Base-by-base conservation (phyloP, 1,284 basidiomycete species). In the Tilletia indica region DNA sequence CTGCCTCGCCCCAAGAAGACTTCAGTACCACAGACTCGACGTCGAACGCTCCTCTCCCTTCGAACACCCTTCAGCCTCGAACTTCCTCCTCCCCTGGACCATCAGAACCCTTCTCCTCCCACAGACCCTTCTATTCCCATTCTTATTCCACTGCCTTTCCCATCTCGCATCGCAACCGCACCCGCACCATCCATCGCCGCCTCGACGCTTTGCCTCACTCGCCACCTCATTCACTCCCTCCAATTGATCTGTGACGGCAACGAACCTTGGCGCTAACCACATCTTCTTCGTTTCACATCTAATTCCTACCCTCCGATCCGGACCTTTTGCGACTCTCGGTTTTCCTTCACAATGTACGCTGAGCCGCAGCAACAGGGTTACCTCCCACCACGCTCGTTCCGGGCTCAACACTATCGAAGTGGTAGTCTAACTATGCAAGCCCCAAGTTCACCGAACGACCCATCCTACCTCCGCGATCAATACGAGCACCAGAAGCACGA, bases 341-440 rank as follows among this genome's bases (percentile, higher is more conserved):
- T 25, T 34, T 12, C 56, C 9, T 31, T 8, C 51, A 19, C 51
- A 4, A 58, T 58, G 56, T 25, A 58, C 56, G 14, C 16, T 31
- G 25, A 58, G 12, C 56, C 25, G 56, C 56, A 58, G 21, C 56
- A n/a, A 31, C 56, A 58, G 56, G 34, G 25, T 25, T 54, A 54
- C 56, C 21, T 58, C 21, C 56, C 21, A 5, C 56, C 56, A 31
- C 16, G 56, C 12, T n/a, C 56, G 4, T 5, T 58, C 19, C 56
- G 56, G 34, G 56, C 56, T n/a, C 56, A 58, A 34, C 56, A 58
- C 56, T 58, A 58, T 31, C 56, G 56, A 21, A 25, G 25, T 11
- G 25, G 21, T 25, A 58, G 56, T 14, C 16, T 58, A n/a, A 54
- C 51, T 31, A 58, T 58, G 56, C 34, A 21, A 31, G 21, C 34